phyloP scores from a whole-genome alignment of 2,329 filamentous ascomycete species.

The Ophiostoma populinum region DNA sequence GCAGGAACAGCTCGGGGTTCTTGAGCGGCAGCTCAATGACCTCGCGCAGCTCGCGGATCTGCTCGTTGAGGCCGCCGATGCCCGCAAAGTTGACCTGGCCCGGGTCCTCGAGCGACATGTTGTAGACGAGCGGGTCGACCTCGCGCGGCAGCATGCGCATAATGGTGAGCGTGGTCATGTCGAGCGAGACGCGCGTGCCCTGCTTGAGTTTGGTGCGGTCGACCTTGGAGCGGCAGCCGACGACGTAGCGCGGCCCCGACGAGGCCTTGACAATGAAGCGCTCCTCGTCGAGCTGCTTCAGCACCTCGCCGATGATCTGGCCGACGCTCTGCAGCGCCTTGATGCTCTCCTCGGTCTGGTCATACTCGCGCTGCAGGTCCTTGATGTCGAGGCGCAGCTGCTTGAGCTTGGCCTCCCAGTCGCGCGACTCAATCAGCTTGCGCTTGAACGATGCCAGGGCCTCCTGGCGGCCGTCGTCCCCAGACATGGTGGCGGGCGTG shows the following conservation, averaged over 20 bases:
- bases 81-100: constrained; percentile 95
- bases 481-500: constrained; percentile 7
- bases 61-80: constrained; percentile 93
- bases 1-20: constrained; percentile 92
- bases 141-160: constrained; percentile 99
- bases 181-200: constrained; percentile 88
- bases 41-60: constrained; percentile 92
- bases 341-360: constrained; percentile 97
- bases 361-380: constrained; percentile 82
- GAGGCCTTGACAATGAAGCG: constrained; percentile 99
- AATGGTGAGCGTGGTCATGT: constrained; percentile 99
- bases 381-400: constrained; percentile 89
- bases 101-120: constrained; percentile 97
- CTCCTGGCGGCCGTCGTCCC: constrained; percentile 44
- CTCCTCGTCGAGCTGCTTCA: constrained; percentile 98
- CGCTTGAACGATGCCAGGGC: constrained; percentile 63
- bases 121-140: constrained; percentile 96
- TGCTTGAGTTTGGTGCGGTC: constrained; percentile 96
- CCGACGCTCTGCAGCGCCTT: constrained; percentile 97
- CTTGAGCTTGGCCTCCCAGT: constrained; percentile 98
- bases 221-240: constrained; percentile 95
- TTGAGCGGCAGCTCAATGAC: constrained; percentile 96
- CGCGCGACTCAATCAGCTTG: constrained; percentile 81
- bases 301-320: constrained; percentile 96
- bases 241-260: constrained; percentile 90